phyloP scores from a whole-genome alignment of 257 asterid genomes.

The Euphrasia confusa region DNA sequence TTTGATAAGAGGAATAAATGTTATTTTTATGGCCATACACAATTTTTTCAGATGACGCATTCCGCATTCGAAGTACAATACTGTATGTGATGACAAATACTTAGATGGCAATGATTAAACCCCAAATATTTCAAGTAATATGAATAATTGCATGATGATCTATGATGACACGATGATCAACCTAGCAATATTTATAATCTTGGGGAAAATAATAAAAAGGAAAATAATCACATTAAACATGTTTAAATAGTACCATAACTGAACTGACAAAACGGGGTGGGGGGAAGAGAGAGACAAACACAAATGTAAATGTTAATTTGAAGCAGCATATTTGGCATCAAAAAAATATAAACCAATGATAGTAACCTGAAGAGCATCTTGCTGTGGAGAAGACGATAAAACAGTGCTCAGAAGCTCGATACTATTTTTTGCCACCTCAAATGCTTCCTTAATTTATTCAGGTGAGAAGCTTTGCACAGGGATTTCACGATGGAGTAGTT shows the following conservation, averaged over 20 bases:
- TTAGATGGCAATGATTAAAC: too few relatives aligned
- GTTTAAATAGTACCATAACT: too few relatives aligned
- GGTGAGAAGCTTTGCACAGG: too few relatives aligned
- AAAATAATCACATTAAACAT: too few relatives aligned
- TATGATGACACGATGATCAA: not conserved
- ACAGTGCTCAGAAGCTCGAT: conserved; percentile 77
- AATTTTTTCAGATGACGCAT: conserved; percentile 1
- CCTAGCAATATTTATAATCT: not conserved
- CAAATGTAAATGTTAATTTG: not conserved
- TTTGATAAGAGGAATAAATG: not conserved
- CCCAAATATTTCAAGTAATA: not conserved
- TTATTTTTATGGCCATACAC: not conserved
- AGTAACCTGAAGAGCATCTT: conserved; percentile 83
- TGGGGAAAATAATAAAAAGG: too few relatives aligned
- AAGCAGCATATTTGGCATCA: not conserved
- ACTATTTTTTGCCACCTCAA: conserved; percentile 95
- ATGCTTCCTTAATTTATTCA: conserved; percentile 75
- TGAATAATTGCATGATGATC: not conserved
- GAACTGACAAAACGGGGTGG: too few relatives aligned
- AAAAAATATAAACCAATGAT: conserved; percentile 12
- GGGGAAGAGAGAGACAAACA: too few relatives aligned
- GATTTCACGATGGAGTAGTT: conserved; percentile 36
- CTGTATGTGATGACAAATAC: not conserved
- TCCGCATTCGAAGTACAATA: not conserved
- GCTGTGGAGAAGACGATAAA: conserved; percentile 33